Conservation (phyloP, 1,284 basidiomycete genomes). For the Phaffia rhodozyma region DNA sequence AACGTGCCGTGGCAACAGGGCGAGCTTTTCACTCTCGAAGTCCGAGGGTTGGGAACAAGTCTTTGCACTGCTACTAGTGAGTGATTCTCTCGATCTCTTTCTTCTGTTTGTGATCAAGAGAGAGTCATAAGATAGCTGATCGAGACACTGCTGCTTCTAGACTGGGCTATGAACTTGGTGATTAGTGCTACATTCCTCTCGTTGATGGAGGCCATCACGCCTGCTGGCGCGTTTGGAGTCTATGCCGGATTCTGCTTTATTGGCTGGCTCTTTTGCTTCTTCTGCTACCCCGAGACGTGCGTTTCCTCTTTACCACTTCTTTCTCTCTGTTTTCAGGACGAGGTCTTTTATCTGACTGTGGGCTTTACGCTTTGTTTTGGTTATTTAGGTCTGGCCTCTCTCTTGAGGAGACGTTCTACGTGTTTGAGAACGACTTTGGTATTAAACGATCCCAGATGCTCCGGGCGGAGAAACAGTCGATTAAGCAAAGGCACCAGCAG, state of each 20-base stretch:
- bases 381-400: constrained; percentile 42
- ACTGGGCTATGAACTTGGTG: constrained; percentile 49
- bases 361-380: constrained; percentile 20
- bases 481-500: background rate
- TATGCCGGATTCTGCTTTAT: constrained; percentile 62
- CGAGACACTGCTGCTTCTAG: background rate
- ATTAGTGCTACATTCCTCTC: constrained; percentile 64
- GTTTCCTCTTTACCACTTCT: background rate
- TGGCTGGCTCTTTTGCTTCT: constrained; percentile 55
- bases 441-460: constrained; percentile 34
- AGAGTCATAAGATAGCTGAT: background rate
- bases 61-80: constrained; percentile 70
- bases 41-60: constrained; percentile 67
- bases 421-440: constrained; percentile 40
- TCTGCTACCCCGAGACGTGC: constrained; percentile 64
- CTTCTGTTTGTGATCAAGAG: background rate
- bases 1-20: constrained; percentile 83
- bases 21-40: constrained; percentile 66
- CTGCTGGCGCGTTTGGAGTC: constrained; percentile 65
- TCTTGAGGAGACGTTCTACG: constrained; percentile 54
- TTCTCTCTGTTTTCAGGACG: background rate
- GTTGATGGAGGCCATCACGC: constrained; percentile 61
- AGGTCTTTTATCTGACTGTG: background rate
- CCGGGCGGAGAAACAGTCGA: constrained; percentile 20
- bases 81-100: constrained; percentile 34